phyloP scores from a whole-genome alignment of 2,329 filamentous ascomycete genomes.

The Aspergillus ochraceoroseus region DNA sequence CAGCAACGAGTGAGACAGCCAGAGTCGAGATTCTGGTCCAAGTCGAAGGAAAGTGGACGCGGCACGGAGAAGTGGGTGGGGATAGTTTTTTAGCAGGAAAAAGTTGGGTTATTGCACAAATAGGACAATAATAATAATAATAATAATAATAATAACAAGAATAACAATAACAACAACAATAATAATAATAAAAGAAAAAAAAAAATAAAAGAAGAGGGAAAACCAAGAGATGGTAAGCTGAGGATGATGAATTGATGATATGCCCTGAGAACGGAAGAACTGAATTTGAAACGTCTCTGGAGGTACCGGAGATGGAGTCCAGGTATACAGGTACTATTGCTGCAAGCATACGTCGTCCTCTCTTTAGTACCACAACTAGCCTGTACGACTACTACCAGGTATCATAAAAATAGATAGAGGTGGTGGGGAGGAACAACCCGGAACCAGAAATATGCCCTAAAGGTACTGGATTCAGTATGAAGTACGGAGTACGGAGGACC shows the following conservation, averaged over 20 bases:
- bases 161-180: no score
- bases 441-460: conserved; percentile 7
- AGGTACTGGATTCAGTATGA: not conserved
- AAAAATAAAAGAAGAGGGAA: not conserved
- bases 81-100: not conserved
- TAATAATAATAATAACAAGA: no score
- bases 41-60: not conserved
- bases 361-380: not conserved
- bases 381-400: not conserved
- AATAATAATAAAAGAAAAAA: not conserved
- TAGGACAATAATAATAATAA: no score
- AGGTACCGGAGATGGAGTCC: no score
- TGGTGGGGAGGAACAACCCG: conserved; percentile 7
- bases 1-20: not conserved
- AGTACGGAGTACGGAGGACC: no score
- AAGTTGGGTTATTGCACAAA: no score
- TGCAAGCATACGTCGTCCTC: not conserved
- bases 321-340: no score
- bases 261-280: conserved; percentile 2
- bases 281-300: conserved; percentile 5
- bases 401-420: conserved; percentile 1
- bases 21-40: not conserved
- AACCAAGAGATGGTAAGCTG: conserved; percentile 9
- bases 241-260: conserved; percentile 14
- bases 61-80: not conserved